These are phyloP conservation scores for Penicillium egyptiacum DNA, from an alignment of 495 filamentous ascomycete genomes.

Conservation along the genomic window DNA sequence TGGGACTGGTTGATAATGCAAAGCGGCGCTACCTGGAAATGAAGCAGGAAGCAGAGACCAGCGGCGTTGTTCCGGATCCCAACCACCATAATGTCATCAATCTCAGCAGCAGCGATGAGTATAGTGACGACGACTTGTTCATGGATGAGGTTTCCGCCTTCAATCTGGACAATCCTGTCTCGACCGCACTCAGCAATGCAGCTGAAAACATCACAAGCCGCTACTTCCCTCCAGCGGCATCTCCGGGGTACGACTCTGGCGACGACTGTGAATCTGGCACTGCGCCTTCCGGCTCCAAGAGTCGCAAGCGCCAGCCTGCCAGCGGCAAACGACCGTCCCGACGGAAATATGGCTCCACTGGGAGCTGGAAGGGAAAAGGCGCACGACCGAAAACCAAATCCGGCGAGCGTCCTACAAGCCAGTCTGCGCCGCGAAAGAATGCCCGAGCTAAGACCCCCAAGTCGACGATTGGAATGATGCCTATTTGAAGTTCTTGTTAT, in stretches of 20 bases:
- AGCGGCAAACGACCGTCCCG: conserved; percentile 28
- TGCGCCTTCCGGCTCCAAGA: conserved; percentile 24
- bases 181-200: conserved; percentile 3
- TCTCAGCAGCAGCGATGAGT: conserved; percentile 63
- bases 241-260: conserved; percentile 24
- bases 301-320: conserved; percentile 30
- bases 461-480: conserved; percentile 50
- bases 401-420: conserved; percentile 26
- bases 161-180: conserved; percentile 33
- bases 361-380: conserved; percentile 30
- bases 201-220: conserved; percentile 35
- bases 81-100: conserved; percentile 68
- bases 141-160: conserved; percentile 40
- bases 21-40: conserved; percentile 60
- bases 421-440: conserved; percentile 30
- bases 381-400: conserved; percentile 29
- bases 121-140: conserved; percentile 49
- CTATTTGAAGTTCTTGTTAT: conserved; percentile 32
- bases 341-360: conserved; percentile 29
- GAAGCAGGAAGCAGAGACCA: conserved; percentile 45
- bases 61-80: conserved; percentile 51
- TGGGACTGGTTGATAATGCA: conserved; percentile 60
- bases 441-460: conserved; percentile 34
- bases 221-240: conserved; percentile 46
- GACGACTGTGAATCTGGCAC: conserved; percentile 27